These are phyloP conservation scores for Alternaria tenuissima DNA, from an alignment of 2,329 filamentous ascomycete genomes.

Conservation along the genomic window DNA sequence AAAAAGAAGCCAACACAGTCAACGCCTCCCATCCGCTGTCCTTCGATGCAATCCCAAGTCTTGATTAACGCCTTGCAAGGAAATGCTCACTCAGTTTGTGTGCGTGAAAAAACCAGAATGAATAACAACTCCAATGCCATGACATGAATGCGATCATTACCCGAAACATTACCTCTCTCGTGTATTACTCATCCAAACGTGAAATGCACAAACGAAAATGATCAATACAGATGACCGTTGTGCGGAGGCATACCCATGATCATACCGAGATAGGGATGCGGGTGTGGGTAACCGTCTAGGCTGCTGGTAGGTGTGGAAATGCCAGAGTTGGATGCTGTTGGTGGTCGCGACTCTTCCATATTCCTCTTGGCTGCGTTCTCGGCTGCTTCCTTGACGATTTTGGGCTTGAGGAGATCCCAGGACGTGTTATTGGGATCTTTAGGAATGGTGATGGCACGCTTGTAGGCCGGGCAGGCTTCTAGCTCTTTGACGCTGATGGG, in stretches of 20 bases:
- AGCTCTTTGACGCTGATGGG: slow-evolving; percentile 48
- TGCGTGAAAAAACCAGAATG: neutral
- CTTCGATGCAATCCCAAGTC: slow-evolving; percentile 9
- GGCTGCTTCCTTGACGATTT: slow-evolving; percentile 46
- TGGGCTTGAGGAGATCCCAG: slow-evolving; percentile 48
- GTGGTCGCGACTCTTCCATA: slow-evolving; percentile 18
- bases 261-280: slow-evolving; percentile 19
- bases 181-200: slow-evolving; percentile 4
- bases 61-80: slow-evolving; percentile 21
- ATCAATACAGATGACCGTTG: slow-evolving; percentile 20
- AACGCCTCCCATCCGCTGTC: slow-evolving; percentile 10
- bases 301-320: slow-evolving; percentile 29
- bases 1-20: neutral
- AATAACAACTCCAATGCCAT: slow-evolving; percentile 17
- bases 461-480: slow-evolving; percentile 51
- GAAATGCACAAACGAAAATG: slow-evolving; percentile 13
- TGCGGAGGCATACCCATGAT: slow-evolving; percentile 17
- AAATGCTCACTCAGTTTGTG: slow-evolving; percentile 14
- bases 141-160: slow-evolving; percentile 23
- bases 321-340: slow-evolving; percentile 28
- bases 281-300: slow-evolving; percentile 22
- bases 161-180: slow-evolving; percentile 10
- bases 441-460: slow-evolving; percentile 50
- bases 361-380: slow-evolving; percentile 23
- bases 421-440: slow-evolving; percentile 49